These are phyloP conservation scores for Monilinia fructicola DNA, from an alignment of 2,329 filamentous ascomycete species.

Conservation along the genomic window DNA sequence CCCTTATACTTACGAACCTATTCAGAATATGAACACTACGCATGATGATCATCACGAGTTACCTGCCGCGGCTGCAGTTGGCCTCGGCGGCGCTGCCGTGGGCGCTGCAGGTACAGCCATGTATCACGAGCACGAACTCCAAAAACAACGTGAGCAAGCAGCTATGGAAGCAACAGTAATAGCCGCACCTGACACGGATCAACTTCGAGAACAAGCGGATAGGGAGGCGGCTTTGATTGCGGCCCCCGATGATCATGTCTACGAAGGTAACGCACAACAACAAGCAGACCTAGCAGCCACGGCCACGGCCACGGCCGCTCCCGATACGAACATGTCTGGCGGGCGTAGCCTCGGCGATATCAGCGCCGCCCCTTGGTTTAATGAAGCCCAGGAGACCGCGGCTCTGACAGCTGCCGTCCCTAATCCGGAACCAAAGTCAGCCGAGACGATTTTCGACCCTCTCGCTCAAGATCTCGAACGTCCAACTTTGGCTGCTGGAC, in stretches of 20 bases:
- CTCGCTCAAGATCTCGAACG: slow-evolving; percentile 27
- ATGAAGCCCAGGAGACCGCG: slow-evolving; percentile 2
- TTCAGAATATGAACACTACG: slow-evolving; percentile 27
- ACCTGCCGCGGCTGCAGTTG: slow-evolving; percentile 28
- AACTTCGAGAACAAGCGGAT: slow-evolving; percentile 28
- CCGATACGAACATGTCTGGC: slow-evolving; percentile 30
- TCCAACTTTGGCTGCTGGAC: slow-evolving; percentile 32
- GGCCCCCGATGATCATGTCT: slow-evolving; percentile 30
- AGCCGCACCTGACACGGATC: slow-evolving; percentile 33
- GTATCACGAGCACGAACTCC: slow-evolving; percentile 27
- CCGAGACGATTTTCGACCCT: slow-evolving; percentile 26
- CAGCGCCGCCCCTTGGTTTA: slow-evolving; percentile 6
- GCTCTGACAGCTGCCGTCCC: slow-evolving; percentile 6
- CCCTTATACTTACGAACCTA: slow-evolving; percentile 50
- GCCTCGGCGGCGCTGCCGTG: slow-evolving; percentile 30
- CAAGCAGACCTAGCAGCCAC: slow-evolving; percentile 27
- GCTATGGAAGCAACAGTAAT: slow-evolving; percentile 30
- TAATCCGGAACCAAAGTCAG: slow-evolving; percentile 14
- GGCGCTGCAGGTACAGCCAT: slow-evolving; percentile 27
- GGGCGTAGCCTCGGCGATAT: slow-evolving; percentile 32
- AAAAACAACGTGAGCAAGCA: slow-evolving; percentile 27
- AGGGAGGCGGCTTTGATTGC: slow-evolving; percentile 34
- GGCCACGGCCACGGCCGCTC: slow-evolving; percentile 24
- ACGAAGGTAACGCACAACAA: slow-evolving; percentile 25
- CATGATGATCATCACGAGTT: slow-evolving; percentile 19